Percentiles rank a stretch among this genome's conserved stretches.
These are phyloP conservation scores for Backusella mclennaniae DNA, from an alignment of 192 early-diverging fungal species.

Conservation along the genomic window DNA sequence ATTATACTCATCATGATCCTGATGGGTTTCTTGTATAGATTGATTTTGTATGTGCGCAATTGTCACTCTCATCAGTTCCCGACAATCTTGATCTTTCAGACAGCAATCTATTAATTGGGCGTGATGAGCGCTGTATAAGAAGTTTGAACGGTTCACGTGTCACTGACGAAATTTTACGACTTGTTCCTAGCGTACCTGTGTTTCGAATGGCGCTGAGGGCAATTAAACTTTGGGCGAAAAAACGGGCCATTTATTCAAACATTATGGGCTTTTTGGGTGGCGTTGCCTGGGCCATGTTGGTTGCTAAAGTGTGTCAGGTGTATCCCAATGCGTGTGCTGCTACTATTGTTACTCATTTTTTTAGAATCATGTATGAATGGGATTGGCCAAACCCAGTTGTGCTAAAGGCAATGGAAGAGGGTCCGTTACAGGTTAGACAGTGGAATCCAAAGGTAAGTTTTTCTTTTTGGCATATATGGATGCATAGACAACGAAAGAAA, in stretches of 20 bases:
- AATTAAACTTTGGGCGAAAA: slow-evolving; percentile 97
- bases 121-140: slow-evolving; percentile 85
- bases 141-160: slow-evolving; percentile 96
- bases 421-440: slow-evolving; percentile 80
- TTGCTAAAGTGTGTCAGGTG: slow-evolving; percentile 91
- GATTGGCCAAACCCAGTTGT: slow-evolving; percentile 92
- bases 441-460: slow-evolving; percentile 85
- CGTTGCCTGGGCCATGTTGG: slow-evolving; percentile 97
- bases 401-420: slow-evolving; percentile 88
- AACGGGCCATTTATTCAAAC: slow-evolving; percentile 91
- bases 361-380: slow-evolving; percentile 87
- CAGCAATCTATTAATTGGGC: slow-evolving; percentile 76
- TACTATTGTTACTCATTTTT: slow-evolving; percentile 86
- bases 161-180: slow-evolving; percentile 92
- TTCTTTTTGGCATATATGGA: background rate
- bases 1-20: background rate
- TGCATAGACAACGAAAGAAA: background rate
- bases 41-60: slow-evolving; percentile 88
- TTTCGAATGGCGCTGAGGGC: slow-evolving; percentile 91
- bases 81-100: slow-evolving; percentile 86
- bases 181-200: slow-evolving; percentile 90
- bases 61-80: slow-evolving; percentile 70
- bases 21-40: slow-evolving; percentile 52
- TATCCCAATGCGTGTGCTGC: slow-evolving; percentile 93
- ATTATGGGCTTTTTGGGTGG: slow-evolving; percentile 98